Percentiles rank a stretch among this genome's conserved stretches.
Evolutionary conservation across 495 filamentous ascomycete genomes (phyloP).

Genomic region (Neurospora sp.): DNA sequence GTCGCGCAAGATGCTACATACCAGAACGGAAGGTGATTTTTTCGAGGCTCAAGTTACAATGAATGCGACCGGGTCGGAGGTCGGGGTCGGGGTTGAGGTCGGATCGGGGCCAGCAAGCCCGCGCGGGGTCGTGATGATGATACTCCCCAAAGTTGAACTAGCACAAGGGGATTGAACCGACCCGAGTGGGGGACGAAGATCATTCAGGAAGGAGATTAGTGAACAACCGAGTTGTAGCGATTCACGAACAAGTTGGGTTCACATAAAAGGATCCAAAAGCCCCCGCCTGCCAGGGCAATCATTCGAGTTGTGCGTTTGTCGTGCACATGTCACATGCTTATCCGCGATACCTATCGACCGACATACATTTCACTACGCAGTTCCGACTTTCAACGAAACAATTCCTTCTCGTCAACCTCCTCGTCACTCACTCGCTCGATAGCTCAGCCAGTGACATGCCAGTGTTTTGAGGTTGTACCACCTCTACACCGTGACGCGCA

Average conservation of each 20-base stretch:
- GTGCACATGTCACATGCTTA: neutral
- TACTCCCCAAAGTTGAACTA: neutral
- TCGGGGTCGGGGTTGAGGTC: neutral
- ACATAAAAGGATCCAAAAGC: neutral
- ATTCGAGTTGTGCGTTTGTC: neutral
- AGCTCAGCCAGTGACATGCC: neutral
- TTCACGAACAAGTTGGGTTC: neutral
- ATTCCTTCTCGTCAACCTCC: neutral
- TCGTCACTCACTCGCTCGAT: neutral
- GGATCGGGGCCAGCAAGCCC: neutral
- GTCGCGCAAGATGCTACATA: neutral
- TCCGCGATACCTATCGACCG: neutral
- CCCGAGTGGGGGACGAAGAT: neutral
- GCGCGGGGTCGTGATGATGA: neutral
- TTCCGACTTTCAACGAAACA: neutral
- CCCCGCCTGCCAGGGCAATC: neutral
- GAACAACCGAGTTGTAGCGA: neutral
- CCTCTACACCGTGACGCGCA: neutral
- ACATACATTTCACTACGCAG: neutral
- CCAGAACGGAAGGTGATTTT: neutral
- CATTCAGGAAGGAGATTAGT: neutral
- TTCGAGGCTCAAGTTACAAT: neutral
- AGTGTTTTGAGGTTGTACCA: neutral
- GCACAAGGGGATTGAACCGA: neutral
- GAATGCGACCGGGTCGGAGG: neutral